Evolutionary conservation across 2,329 filamentous ascomycete genomes (phyloP), one percentile per base, ranked within the genome.

Genomic region (Claviceps citrina): DNA sequence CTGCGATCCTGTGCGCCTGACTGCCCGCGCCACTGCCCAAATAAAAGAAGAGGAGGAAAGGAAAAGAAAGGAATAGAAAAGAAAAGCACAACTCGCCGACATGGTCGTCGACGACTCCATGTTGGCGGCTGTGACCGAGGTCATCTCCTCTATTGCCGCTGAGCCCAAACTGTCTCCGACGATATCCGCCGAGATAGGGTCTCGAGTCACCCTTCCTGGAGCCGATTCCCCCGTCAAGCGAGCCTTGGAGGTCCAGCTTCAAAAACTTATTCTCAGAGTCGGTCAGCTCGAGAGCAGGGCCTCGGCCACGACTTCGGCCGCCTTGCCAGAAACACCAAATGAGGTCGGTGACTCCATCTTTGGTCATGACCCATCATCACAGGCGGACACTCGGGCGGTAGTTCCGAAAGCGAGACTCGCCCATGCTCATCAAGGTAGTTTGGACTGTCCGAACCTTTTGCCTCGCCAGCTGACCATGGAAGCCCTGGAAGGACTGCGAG

Each of bases 221-320:
- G 71, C 75, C 43, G 73, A 85, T 43, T 81, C 74, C 33, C 62
- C 75, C 27, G 81, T 81, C 49, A 96, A 96, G 64, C 70, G 73
- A 49, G 71, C 71, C 25, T 74, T 96, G 45, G 86, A 96, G 63
- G 70, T 71, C 44, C 89, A 96, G 63, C 73, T 98, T 43, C 74
- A 80, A 38, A 80, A 83, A 41, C 73, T 96, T 47, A 74, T 80
- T 44, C 65, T 78, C 45, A 73, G 91, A 49, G 76, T 96, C 49
- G 81, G 86, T 47, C 76, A 79, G 48, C 75, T 96, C 50, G 87
- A 96, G 66, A 76, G 76, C 50, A 81, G 81, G 62, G 81, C 83
- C 48, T 74, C 72, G 54, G 65, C 71, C 42, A 62, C 71, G 44
- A 68, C 70, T 43, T 59, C 71, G 43, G 68, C 70, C 47, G 65